Evolutionary conservation across 2,329 filamentous ascomycete genomes (phyloP).

Genomic region (Torrubiella hemipterigena): DNA sequence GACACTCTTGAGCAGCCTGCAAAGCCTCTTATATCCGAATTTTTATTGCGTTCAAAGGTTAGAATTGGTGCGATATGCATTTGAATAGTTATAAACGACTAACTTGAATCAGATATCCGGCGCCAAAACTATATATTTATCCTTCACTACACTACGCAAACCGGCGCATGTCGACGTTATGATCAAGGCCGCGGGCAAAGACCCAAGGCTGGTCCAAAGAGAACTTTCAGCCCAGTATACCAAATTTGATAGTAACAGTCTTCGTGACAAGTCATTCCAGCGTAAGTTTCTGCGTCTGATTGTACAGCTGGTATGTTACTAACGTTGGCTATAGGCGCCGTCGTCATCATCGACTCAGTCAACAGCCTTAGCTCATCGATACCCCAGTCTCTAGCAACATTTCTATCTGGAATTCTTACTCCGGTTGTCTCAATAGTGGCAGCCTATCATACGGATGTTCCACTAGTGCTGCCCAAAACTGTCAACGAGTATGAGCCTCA

Average conservation of each 20-base stretch:
- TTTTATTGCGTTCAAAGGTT: slow-evolving; percentile 64
- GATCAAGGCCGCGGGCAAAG: slow-evolving; percentile 50
- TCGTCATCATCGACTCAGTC: slow-evolving; percentile 73
- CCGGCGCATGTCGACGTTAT: slow-evolving; percentile 55
- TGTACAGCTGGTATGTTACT: slow-evolving; percentile 6
- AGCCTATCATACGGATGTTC: slow-evolving; percentile 74
- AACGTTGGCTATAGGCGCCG: slow-evolving; percentile 38
- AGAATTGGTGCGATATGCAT: slow-evolving; percentile 7
- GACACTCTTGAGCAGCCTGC: slow-evolving; percentile 78
- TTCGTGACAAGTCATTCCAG: slow-evolving; percentile 22
- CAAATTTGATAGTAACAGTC: slow-evolving; percentile 21
- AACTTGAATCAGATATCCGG: slow-evolving; percentile 37
- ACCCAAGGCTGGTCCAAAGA: slow-evolving; percentile 40
- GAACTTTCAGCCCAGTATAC: slow-evolving; percentile 46
- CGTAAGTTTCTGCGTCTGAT: slow-evolving; percentile 23
- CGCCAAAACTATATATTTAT: slow-evolving; percentile 61
- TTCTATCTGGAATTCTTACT: slow-evolving; percentile 57
- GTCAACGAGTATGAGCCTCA: slow-evolving; percentile 50
- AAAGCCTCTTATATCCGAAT: slow-evolving; percentile 57
- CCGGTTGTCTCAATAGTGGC: slow-evolving; percentile 62
- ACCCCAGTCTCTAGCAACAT: slow-evolving; percentile 48
- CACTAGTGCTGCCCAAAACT: slow-evolving; percentile 33
- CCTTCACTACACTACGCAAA: slow-evolving; percentile 60
- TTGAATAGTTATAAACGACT: neutral
- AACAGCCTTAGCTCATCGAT: slow-evolving; percentile 48